phyloP scores from a whole-genome alignment of 139 green algal species.

The Picochlorum sp. region DNA sequence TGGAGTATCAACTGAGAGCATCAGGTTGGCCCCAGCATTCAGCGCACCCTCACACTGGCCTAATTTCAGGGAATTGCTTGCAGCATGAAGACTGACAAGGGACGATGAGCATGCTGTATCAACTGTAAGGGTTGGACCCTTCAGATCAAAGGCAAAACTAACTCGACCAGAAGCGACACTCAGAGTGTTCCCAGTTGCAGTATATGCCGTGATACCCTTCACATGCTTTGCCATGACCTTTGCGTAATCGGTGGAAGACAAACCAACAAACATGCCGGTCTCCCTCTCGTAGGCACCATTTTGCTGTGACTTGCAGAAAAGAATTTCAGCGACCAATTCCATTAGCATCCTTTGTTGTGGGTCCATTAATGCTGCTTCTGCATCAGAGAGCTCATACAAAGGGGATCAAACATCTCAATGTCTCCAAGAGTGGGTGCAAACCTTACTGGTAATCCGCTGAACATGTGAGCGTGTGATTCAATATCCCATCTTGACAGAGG shows the following conservation, averaged over 20 bases:
- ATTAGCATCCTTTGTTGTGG: conserved; percentile 78
- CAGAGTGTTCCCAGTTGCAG: conserved; percentile 34
- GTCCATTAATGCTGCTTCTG: conserved; percentile 59
- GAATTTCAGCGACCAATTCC: conserved; percentile 33
- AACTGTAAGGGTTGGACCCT: conserved; percentile 57
- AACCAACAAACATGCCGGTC: conserved; percentile 59
- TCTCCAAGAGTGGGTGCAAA: conserved; percentile 32
- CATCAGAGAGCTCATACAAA: conserved; percentile 36
- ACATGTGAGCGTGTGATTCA: conserved; percentile 12
- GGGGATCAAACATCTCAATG: conserved; percentile 45
- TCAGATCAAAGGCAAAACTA: conserved; percentile 62
- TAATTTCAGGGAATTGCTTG: conserved; percentile 15
- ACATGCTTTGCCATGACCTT: conserved; percentile 24
- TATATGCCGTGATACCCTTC: conserved; percentile 17
- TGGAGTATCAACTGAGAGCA: conserved; percentile 32
- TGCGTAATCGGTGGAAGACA: conserved; percentile 27
- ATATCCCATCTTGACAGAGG: conserved; percentile 30
- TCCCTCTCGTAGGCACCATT: neutral
- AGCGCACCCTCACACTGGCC: conserved; percentile 6
- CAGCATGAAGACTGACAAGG: conserved; percentile 43
- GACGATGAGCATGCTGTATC: conserved; percentile 81
- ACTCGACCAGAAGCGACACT: conserved; percentile 70
- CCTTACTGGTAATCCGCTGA: conserved; percentile 20
- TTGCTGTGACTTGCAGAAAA: conserved; percentile 12
- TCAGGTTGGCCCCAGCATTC: conserved; percentile 33